Evolutionary conservation across 805 yeast genomes (phyloP), one percentile per base, ranked within the genome.

Genomic region (Groenewaldozyma tartarivorans): DNA sequence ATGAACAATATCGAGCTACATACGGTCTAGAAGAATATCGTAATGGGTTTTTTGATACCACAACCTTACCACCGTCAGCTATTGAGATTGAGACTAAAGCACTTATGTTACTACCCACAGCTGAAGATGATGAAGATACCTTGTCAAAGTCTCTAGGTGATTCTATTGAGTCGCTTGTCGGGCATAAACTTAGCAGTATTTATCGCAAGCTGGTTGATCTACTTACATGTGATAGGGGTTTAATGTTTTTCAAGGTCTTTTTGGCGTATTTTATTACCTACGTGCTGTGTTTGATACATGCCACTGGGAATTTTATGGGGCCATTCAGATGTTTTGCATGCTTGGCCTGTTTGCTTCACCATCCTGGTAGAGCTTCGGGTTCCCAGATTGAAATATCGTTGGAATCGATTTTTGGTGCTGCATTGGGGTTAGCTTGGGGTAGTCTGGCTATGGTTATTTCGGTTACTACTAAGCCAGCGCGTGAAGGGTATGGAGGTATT

Each of bases 21-120:
- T 65, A 56, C 41, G 63, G 55, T 1, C 39, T 69, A n/a, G 69
- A 67, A 40, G 77, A 71, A 47, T 48, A 67, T 20, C 57, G 76
- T 48, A 67, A 67, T 38, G 74, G 74, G 6, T 71, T 20, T 16
- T 71, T 71, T 44, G 75, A 71, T 48, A 67, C 75, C 1, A 55
- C 62, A 1, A 71, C 60, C 43, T 53, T 61, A 4, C 62, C 61
- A 20, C 61, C 60, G 29, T 47, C 49, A 18, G 16, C 33, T 20
- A 16, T 41, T 4, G 49, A 47, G 38, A 17, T 9, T 13, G 41
- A 36, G 1, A 36, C 38, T 20, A 33, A 20, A 27, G 42, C 43
- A 15, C 15, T 16, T 3, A 17, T 17, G 15, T 20, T 16, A n/a
- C 17, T 15, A 13, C 9, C 5, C 13, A 13, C 9, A 17, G 11